Evolutionary conservation across 164 flowering plant species (phyloP).

Genomic region (Vitis amurensis): DNA sequence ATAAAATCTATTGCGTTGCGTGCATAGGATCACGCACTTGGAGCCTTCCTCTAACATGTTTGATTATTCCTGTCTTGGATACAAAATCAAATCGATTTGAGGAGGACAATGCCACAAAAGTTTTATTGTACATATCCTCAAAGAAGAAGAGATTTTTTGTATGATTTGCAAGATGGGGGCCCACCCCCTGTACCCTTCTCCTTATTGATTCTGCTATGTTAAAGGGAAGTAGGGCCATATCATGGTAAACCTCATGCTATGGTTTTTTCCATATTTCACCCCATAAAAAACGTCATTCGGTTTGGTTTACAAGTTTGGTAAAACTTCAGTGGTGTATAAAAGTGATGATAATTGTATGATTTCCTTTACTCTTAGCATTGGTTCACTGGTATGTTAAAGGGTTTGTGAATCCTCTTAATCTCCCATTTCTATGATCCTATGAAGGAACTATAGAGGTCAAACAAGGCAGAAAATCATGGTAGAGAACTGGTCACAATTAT

Average conservation of each 20-base stretch:
- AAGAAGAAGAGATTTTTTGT: slow-evolving; percentile 15
- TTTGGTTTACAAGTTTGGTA: too few species aligned
- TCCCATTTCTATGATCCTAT: too few species aligned
- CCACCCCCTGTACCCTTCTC: not conserved
- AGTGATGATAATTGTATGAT: too few species aligned
- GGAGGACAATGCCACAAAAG: slow-evolving; percentile 18
- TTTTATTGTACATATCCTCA: slow-evolving; percentile 21
- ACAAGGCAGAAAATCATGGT: too few species aligned
- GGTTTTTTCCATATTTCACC: too few species aligned
- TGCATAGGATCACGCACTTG: slow-evolving; percentile 14
- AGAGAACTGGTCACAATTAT: too few species aligned
- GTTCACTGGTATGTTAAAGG: too few species aligned
- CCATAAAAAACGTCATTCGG: too few species aligned
- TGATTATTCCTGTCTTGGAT: not conserved
- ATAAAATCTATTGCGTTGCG: slow-evolving; percentile 18
- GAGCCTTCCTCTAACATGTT: not conserved
- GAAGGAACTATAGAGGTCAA: too few species aligned
- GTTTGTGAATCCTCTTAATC: too few species aligned
- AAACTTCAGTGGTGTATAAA: too few species aligned
- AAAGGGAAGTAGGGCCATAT: not conserved
- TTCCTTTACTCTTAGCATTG: too few species aligned
- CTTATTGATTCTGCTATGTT: not conserved
- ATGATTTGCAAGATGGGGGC: not conserved
- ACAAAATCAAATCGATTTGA: slow-evolving; percentile 10
- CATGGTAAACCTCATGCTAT: not conserved